A percentile compares a stretch with the other conserved stretches of the same genome.
phyloP scores from a whole-genome alignment of 2,329 filamentous ascomycete species.

The Arthrinium phaeospermum region DNA sequence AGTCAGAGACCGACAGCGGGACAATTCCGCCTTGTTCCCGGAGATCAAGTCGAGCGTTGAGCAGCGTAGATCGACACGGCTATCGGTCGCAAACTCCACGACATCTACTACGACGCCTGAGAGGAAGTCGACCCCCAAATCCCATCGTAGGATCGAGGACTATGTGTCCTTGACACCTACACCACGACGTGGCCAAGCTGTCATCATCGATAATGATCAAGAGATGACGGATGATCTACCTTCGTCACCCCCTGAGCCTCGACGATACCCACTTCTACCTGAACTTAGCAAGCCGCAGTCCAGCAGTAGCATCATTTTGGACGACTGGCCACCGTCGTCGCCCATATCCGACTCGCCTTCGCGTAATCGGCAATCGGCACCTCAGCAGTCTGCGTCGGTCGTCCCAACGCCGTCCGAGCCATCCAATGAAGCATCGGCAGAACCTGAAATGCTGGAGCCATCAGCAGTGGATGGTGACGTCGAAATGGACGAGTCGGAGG shows the following conservation, averaged over 20 bases:
- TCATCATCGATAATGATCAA: conserved; percentile 51
- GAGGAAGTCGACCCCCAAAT: conserved; percentile 53
- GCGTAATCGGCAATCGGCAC: conserved; percentile 30
- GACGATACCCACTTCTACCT: conserved; percentile 56
- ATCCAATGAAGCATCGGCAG: neutral
- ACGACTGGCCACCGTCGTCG: conserved; percentile 63
- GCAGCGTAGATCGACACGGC: conserved; percentile 18
- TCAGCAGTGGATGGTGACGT: neutral
- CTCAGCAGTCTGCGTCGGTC: neutral
- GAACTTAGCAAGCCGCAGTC: conserved; percentile 57
- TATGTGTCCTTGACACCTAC: conserved; percentile 66
- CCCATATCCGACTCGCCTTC: conserved; percentile 59
- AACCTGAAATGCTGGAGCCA: neutral
- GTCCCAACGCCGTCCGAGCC: neutral
- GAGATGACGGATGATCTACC: conserved; percentile 58
- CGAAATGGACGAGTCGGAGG: conserved; percentile 14
- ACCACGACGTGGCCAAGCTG: conserved; percentile 59
- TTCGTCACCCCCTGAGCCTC: conserved; percentile 63
- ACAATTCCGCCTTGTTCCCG: conserved; percentile 70
- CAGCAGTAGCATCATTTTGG: conserved; percentile 45
- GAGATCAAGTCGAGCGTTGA: conserved; percentile 63
- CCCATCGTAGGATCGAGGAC: conserved; percentile 51
- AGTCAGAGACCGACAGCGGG: conserved; percentile 73
- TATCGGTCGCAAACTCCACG: conserved; percentile 18
- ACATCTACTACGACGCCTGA: conserved; percentile 28